phyloP scores from a whole-genome alignment of 139 green algal species.

The Chlorella sp. region DNA sequence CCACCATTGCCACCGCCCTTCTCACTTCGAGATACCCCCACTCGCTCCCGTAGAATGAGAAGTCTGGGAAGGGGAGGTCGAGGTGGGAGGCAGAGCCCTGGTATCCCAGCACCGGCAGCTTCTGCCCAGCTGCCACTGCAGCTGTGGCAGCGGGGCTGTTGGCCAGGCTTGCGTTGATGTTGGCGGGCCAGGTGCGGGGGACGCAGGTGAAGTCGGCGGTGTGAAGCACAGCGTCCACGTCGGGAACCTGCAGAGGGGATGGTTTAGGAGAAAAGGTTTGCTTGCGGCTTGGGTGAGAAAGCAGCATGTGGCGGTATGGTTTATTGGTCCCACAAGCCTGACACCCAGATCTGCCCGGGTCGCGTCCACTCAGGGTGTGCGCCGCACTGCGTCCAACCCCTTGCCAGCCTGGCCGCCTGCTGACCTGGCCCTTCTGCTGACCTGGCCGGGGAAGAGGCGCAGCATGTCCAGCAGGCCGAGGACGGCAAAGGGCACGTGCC shows the following conservation, averaged over 20 bases:
- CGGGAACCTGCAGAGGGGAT: conserved; percentile 39
- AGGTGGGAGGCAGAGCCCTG: conserved; percentile 3
- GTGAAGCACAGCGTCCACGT: conserved; percentile 52
- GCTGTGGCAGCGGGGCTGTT: not conserved
- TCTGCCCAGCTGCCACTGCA: not conserved
- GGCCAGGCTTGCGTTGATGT: not conserved
- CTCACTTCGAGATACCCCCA: conserved; percentile 33
- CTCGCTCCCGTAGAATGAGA: conserved; percentile 56
- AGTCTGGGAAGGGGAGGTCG: conserved; percentile 58
- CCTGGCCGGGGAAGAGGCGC: conserved; percentile 48
- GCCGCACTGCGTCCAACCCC: not conserved
- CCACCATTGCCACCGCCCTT: not conserved
- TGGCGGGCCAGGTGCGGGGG: not conserved
- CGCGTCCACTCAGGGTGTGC: too few relatives aligned
- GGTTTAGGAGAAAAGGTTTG: not conserved
- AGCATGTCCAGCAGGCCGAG: conserved; percentile 51
- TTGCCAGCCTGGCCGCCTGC: too few relatives aligned
- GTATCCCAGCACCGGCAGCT: not conserved
- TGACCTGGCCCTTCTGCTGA: conserved; percentile 36
- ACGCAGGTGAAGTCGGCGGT: conserved; percentile 60
- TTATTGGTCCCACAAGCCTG: too few relatives aligned
- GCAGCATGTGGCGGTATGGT: not conserved
- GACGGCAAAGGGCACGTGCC: conserved; percentile 55
- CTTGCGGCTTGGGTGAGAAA: not conserved
- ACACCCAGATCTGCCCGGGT: too few relatives aligned